A percentile compares a stretch with the other conserved stretches of the same genome.
Evolutionary conservation across 176 grass and related monocot species (phyloP).

Genomic region (Musa beccarii): DNA sequence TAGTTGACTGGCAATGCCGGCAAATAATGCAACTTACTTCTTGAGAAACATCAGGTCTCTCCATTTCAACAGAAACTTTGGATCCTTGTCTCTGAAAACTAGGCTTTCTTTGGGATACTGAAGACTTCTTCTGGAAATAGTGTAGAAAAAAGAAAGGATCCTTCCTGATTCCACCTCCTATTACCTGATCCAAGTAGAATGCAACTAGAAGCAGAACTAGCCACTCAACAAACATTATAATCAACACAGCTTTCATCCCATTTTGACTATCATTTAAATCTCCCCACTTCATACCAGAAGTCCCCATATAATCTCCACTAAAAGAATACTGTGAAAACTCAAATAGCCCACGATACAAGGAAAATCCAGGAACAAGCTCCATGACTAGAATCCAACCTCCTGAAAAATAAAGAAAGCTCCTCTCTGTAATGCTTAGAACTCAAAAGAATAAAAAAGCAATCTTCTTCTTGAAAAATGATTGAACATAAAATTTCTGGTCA

Average conservation of each 20-base stretch:
- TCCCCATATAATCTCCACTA: constrained; percentile 38
- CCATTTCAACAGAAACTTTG: constrained; percentile 65
- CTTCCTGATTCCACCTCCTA: constrained; percentile 26
- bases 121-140: constrained; percentile 35
- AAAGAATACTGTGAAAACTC: constrained; percentile 64
- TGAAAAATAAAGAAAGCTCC: constrained; percentile 17
- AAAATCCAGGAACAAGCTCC: constrained; percentile 87
- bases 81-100: constrained; percentile 47
- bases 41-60: constrained; percentile 45
- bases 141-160: constrained; percentile 41
- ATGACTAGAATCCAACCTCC: constrained; percentile 71
- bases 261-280: constrained; percentile 50
- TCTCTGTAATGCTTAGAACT: neutral
- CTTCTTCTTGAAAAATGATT: neutral
- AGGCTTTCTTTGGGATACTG: constrained; percentile 21
- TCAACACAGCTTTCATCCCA: constrained; percentile 54
- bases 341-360: constrained; percentile 66
- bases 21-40: constrained; percentile 40
- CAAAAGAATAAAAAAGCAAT: neutral
- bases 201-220: constrained; percentile 47
- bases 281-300: constrained; percentile 62
- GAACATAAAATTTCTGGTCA: neutral
- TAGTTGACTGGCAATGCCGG: neutral
- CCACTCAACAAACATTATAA: constrained; percentile 89
- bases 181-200: constrained; percentile 58